Conservation (phyloP, 179 eudicot species). For the Spinacia oleracea region DNA sequence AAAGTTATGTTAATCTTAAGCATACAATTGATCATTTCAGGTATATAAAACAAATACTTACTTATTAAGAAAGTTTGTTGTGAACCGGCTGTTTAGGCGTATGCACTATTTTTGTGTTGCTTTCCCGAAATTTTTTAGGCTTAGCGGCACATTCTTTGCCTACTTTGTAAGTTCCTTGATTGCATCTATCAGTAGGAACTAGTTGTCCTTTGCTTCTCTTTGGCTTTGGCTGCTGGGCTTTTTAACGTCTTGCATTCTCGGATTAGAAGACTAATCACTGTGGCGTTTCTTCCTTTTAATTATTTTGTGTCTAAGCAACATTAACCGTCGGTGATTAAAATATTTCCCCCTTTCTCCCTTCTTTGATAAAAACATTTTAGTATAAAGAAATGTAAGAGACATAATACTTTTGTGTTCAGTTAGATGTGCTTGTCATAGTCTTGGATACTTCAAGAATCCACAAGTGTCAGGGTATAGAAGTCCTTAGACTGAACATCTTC, state of each 20-base stretch:
- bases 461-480: neutral
- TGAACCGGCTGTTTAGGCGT: too few relatives aligned
- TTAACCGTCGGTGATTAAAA: too few relatives aligned
- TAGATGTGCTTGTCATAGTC: neutral
- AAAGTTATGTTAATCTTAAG: too few relatives aligned
- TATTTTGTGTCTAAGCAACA: neutral
- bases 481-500: neutral
- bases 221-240: neutral
- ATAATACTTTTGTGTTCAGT: neutral
- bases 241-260: neutral
- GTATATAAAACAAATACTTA: too few relatives aligned
- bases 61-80: too few relatives aligned
- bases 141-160: conserved; percentile 3
- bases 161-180: conserved; percentile 8
- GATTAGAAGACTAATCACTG: neutral
- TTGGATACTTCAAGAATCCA: neutral
- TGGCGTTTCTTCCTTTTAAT: neutral
- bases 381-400: neutral
- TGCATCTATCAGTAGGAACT: neutral
- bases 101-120: too few relatives aligned
- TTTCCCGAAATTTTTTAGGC: neutral
- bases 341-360: too few relatives aligned
- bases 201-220: neutral
- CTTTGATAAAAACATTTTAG: neutral
- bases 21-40: too few relatives aligned